A percentile compares a stretch with the other conserved stretches of the same genome.
Conservation (phyloP, 2,329 filamentous ascomycete species). For the Apiospora aurea region DNA sequence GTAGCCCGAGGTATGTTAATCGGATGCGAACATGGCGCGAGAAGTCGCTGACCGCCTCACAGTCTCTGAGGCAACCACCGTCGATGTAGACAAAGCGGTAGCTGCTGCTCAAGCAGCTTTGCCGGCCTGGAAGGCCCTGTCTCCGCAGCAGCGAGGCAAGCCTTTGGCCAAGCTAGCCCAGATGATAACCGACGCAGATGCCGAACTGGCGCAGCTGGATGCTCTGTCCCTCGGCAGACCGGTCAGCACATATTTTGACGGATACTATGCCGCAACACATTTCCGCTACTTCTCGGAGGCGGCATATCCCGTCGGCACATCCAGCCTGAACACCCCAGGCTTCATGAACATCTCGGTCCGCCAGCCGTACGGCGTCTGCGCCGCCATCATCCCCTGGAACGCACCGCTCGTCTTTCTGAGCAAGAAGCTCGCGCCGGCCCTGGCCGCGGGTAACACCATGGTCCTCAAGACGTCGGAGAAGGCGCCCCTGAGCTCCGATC, state of each 20-base stretch:
- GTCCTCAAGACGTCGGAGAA: slow-evolving; percentile 71
- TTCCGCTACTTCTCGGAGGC: slow-evolving; percentile 33
- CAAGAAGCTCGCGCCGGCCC: slow-evolving; percentile 78
- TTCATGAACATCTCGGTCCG: slow-evolving; percentile 32
- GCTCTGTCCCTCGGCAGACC: slow-evolving; percentile 33
- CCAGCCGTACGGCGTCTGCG: slow-evolving; percentile 31
- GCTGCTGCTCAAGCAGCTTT: slow-evolving; percentile 34
- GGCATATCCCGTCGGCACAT: slow-evolving; percentile 34
- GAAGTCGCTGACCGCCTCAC: background rate
- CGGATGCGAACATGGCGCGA: background rate
- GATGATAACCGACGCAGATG: slow-evolving; percentile 30
- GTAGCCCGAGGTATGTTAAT: slow-evolving; percentile 27
- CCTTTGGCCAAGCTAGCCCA: slow-evolving; percentile 33
- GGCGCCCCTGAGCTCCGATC: slow-evolving; percentile 67
- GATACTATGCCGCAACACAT: slow-evolving; percentile 27
- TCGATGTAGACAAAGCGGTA: slow-evolving; percentile 38
- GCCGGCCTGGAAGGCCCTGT: slow-evolving; percentile 33
- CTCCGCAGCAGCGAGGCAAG: slow-evolving; percentile 31
- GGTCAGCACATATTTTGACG: slow-evolving; percentile 33
- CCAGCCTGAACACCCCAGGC: slow-evolving; percentile 32
- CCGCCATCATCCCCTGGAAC: slow-evolving; percentile 68
- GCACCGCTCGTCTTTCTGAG: slow-evolving; percentile 79
- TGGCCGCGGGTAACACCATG: slow-evolving; percentile 69
- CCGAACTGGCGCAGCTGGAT: slow-evolving; percentile 31
- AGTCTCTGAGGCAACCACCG: slow-evolving; percentile 31